Percentiles rank a stretch among this genome's conserved stretches.
Evolutionary conservation across 768 basidiomycete genomes (phyloP).

Genomic region (Rhizopogon vesiculosus): DNA sequence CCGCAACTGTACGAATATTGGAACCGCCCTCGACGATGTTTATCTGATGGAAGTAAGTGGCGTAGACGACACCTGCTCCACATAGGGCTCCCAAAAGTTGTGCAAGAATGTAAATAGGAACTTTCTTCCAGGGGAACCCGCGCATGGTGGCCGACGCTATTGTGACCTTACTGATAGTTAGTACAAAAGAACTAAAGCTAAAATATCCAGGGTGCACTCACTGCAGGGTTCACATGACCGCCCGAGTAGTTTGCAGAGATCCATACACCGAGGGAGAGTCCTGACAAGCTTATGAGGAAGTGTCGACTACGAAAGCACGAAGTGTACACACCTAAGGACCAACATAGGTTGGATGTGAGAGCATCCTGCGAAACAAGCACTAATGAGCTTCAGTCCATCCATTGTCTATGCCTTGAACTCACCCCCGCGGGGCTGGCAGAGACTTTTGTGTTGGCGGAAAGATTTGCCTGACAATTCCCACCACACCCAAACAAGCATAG

Average conservation of each 20-base stretch:
- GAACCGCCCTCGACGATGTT: constrained; percentile 48
- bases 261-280: constrained; percentile 63
- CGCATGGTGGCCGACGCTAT: constrained; percentile 58
- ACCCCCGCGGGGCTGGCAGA: constrained; percentile 45
- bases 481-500: constrained; percentile 52
- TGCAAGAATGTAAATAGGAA: constrained; percentile 56
- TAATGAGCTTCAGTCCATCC: not conserved
- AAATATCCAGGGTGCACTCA: constrained; percentile 19
- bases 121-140: constrained; percentile 71
- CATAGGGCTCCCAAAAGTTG: constrained; percentile 52
- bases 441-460: constrained; percentile 37
- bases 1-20: constrained; percentile 41
- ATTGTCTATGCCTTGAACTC: constrained; percentile 12
- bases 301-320: not conserved
- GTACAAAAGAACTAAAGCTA: not conserved
- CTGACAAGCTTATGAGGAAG: constrained; percentile 9
- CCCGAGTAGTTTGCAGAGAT: constrained; percentile 59
- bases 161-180: constrained; percentile 41
- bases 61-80: constrained; percentile 49
- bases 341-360: constrained; percentile 47
- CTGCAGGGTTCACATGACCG: constrained; percentile 65
- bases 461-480: constrained; percentile 48
- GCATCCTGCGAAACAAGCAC: constrained; percentile 31
- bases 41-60: constrained; percentile 57
- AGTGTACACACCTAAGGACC: constrained; percentile 39